These are phyloP conservation scores for Haematococcus sp. DNA, from an alignment of 139 green algal genomes.

Conservation along the genomic window DNA sequence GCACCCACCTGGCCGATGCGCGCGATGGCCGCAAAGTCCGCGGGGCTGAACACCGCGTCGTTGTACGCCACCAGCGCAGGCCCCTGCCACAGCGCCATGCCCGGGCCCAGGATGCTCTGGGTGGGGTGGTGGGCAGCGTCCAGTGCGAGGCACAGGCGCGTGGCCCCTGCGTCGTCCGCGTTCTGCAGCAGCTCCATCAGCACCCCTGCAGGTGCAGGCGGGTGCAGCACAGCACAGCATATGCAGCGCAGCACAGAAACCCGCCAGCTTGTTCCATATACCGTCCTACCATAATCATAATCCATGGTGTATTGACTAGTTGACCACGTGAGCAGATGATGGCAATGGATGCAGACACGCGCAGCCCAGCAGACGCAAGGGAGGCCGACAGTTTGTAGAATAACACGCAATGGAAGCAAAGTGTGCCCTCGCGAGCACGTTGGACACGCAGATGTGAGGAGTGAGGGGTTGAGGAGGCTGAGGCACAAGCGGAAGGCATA, in stretches of 20 bases:
- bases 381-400: no score
- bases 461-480: no score
- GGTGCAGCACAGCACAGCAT: no score
- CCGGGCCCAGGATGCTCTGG: slow-evolving; percentile 50
- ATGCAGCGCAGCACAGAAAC: no score
- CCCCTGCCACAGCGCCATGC: slow-evolving; percentile 62
- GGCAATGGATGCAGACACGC: no score
- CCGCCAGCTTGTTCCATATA: not conserved
- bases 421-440: no score
- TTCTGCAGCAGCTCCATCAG: slow-evolving; percentile 84
- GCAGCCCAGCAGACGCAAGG: no score
- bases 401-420: no score
- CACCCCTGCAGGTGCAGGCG: slow-evolving; percentile 39
- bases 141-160: slow-evolving; percentile 53
- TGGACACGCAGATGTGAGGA: no score
- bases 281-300: not conserved
- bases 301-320: no score
- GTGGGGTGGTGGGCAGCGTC: slow-evolving; percentile 47
- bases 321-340: no score
- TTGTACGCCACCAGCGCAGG: slow-evolving; percentile 74
- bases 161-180: slow-evolving; percentile 74
- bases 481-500: no score
- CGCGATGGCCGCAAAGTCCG: slow-evolving; percentile 64
- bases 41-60: slow-evolving; percentile 60
- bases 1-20: slow-evolving; percentile 47